Conservation (phyloP, 2,329 filamentous ascomycete species). For the Fusarium robinianum region DNA sequence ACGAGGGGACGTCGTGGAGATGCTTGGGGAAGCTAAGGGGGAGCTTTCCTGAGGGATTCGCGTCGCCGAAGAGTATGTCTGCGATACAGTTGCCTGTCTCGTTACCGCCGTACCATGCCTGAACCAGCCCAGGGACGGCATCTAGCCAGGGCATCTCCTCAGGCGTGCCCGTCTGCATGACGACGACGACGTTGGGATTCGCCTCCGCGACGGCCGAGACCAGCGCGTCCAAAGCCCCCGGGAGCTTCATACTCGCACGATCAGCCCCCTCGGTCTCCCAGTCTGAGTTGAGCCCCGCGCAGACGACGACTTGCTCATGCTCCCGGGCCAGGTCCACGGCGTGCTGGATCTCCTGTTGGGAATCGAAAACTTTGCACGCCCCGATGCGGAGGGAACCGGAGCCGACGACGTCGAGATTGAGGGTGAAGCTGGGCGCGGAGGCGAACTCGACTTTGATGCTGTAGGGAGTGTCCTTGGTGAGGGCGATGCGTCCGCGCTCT, state of each 20-base stretch:
- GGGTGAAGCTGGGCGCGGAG: slow-evolving; percentile 61
- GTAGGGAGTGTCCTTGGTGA: slow-evolving; percentile 65
- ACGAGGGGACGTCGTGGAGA: slow-evolving; percentile 73
- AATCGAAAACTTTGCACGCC: slow-evolving; percentile 61
- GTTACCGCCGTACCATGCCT: slow-evolving; percentile 88
- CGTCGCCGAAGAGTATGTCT: slow-evolving; percentile 74
- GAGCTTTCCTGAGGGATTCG: slow-evolving; percentile 76
- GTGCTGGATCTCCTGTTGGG: slow-evolving; percentile 63
- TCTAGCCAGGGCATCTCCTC: slow-evolving; percentile 71
- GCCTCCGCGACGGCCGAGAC: slow-evolving; percentile 67
- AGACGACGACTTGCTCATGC: slow-evolving; percentile 77
- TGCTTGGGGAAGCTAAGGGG: slow-evolving; percentile 72
- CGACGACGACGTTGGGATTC: slow-evolving; percentile 72
- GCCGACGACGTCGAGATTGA: slow-evolving; percentile 57
- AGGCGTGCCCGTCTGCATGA: slow-evolving; percentile 78
- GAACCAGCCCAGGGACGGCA: slow-evolving; percentile 62
- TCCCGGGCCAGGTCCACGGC: slow-evolving; percentile 70
- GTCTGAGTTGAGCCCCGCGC: slow-evolving; percentile 77
- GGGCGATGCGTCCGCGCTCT: slow-evolving; percentile 60
- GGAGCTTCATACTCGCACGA: slow-evolving; percentile 77
- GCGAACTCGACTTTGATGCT: slow-evolving; percentile 62
- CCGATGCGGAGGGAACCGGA: slow-evolving; percentile 67
- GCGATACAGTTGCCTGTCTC: slow-evolving; percentile 82
- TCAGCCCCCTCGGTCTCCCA: slow-evolving; percentile 83
- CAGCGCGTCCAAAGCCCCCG: slow-evolving; percentile 71